Evolutionary conservation across 225 moss, liverwort and hornwort species (phyloP).

Genomic region (Rhytidiadelphus loreus): DNA sequence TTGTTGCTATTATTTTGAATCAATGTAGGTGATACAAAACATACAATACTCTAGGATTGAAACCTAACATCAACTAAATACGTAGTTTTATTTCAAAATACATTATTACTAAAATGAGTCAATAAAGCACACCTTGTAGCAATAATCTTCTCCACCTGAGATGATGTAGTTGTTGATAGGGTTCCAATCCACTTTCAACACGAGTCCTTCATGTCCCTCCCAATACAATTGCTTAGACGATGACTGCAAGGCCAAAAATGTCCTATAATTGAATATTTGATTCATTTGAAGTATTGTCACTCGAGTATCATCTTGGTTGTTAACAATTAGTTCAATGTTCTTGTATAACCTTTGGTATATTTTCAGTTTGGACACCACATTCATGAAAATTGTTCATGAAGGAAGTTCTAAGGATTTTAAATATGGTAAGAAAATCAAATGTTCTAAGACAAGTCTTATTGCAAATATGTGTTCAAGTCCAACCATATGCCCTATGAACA

Average conservation of each 20-base stretch:
- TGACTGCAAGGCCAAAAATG: conserved; percentile 15
- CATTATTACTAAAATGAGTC: background rate
- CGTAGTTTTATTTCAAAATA: background rate
- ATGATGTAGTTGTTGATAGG: conserved; percentile 68
- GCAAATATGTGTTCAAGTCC: background rate
- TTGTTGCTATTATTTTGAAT: background rate
- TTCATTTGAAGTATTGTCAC: background rate
- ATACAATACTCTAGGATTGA: background rate
- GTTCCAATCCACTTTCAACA: conserved; percentile 78
- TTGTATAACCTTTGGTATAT: background rate
- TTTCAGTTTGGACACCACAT: background rate
- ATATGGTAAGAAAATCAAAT: background rate
- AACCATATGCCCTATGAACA: background rate
- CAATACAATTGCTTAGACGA: conserved; percentile 57
- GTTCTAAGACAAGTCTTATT: background rate
- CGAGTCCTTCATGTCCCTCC: conserved; percentile 68
- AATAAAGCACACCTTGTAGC: conserved; percentile 48
- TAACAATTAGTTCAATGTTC: background rate
- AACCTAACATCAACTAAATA: background rate
- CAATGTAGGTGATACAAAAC: background rate
- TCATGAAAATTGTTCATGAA: no score
- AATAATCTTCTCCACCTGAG: conserved; percentile 79
- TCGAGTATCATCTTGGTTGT: background rate
- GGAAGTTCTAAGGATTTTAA: background rate
- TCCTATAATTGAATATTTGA: background rate